phyloP scores from a whole-genome alignment of 768 basidiomycete species.

The Lactifluus pinguis region DNA sequence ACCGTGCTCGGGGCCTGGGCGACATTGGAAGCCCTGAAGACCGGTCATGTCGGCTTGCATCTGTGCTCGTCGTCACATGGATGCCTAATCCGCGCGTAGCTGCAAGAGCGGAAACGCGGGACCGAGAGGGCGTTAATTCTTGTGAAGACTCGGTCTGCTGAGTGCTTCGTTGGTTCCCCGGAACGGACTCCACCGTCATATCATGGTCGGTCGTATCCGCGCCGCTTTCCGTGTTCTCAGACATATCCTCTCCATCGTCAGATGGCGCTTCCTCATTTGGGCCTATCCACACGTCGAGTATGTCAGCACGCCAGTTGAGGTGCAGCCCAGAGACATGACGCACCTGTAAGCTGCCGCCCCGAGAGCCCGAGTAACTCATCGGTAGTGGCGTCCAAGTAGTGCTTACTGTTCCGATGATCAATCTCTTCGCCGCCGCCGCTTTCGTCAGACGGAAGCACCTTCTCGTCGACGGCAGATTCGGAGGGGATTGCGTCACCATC shows the following conservation, averaged over 20 bases:
- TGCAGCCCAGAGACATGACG: slow-evolving; percentile 23
- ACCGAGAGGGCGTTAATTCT: slow-evolving; percentile 15
- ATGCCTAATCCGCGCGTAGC: slow-evolving; percentile 19
- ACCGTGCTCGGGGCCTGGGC: slow-evolving; percentile 24
- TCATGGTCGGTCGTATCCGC: slow-evolving; percentile 58
- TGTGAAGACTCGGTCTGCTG: slow-evolving; percentile 32
- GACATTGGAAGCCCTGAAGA: slow-evolving; percentile 19
- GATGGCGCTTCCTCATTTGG: slow-evolving; percentile 52
- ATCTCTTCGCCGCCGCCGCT: slow-evolving; percentile 28
- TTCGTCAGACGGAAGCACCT: slow-evolving; percentile 8
- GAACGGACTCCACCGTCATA: slow-evolving; percentile 26
- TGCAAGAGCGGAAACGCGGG: slow-evolving; percentile 15
- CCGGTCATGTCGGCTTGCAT: slow-evolving; percentile 21
- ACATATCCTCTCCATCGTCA: slow-evolving; percentile 60
- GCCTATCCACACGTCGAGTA: slow-evolving; percentile 26
- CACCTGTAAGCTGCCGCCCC: slow-evolving; percentile 61
- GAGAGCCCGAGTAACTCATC: slow-evolving; percentile 73
- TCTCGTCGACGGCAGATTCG: slow-evolving; percentile 10
- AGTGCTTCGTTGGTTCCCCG: slow-evolving; percentile 19
- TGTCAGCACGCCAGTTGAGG: slow-evolving; percentile 13
- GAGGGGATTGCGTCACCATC: slow-evolving; percentile 31
- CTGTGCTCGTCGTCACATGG: slow-evolving; percentile 11
- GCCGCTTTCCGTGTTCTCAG: slow-evolving; percentile 64
- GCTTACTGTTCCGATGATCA: slow-evolving; percentile 70
- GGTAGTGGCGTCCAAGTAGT: slow-evolving; percentile 76